A percentile compares a stretch with the other conserved stretches of the same genome.
phyloP scores from a whole-genome alignment of 2,329 filamentous ascomycete species.

The Fusarium sp. region DNA sequence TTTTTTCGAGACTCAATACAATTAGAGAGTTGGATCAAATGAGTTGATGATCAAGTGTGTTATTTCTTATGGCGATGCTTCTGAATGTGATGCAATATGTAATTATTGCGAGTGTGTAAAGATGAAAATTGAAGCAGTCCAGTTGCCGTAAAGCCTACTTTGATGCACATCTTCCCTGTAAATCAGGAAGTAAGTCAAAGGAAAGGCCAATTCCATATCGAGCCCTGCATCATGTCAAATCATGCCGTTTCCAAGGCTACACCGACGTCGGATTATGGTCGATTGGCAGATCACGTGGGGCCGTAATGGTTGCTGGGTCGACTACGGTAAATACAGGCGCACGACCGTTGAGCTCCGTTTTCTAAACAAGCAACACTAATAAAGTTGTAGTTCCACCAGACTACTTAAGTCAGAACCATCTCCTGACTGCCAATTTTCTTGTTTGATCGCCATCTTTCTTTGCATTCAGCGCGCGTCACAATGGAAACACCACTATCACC shows the following conservation, averaged over 20 bases:
- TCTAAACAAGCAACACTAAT: conserved; percentile 33
- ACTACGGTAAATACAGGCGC: conserved; percentile 39
- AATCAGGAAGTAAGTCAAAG: background rate
- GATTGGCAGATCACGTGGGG: conserved; percentile 22
- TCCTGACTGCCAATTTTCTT: conserved; percentile 9
- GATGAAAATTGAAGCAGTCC: background rate
- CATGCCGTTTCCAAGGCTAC: conserved; percentile 8
- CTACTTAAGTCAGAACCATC: conserved; percentile 8
- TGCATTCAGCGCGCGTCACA: conserved; percentile 41
- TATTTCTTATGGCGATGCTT: background rate
- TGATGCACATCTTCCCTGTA: background rate
- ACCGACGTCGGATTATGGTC: conserved; percentile 9
- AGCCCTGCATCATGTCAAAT: conserved; percentile 1
- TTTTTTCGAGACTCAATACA: conserved; percentile 47
- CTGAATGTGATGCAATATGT: background rate
- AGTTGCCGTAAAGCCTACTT: background rate
- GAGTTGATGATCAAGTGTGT: conserved; percentile 18
- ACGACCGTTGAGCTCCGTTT: conserved; percentile 29
- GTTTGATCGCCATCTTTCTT: conserved; percentile 27
- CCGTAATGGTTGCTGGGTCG: conserved; percentile 37
- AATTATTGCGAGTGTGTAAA: background rate
- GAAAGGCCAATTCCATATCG: background rate
- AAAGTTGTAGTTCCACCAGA: conserved; percentile 17
- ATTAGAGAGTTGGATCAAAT: conserved; percentile 43
- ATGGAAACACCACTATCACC: conserved; percentile 50